A percentile compares a stretch with the other conserved stretches of the same genome.
These are phyloP conservation scores for Ramaria sp. DNA, from an alignment of 768 basidiomycete genomes.

Conservation along the genomic window DNA sequence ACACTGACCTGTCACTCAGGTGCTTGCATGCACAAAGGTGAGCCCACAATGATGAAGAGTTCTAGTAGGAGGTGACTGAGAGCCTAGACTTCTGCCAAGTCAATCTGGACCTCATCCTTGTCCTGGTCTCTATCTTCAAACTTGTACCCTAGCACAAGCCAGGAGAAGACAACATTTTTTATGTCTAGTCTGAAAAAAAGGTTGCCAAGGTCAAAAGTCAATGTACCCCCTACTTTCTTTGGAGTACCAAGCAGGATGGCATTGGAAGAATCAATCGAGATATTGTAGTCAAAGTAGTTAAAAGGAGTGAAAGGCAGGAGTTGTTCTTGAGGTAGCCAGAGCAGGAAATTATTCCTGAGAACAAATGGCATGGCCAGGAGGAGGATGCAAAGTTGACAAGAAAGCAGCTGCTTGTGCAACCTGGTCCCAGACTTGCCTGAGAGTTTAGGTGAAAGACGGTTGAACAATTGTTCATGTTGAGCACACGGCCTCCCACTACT, in stretches of 20 bases:
- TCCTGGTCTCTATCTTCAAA: conserved; percentile 28
- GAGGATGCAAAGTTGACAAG: conserved; percentile 18
- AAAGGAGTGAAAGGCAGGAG: conserved; percentile 38
- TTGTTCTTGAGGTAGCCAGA: conserved; percentile 12
- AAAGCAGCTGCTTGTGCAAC: conserved; percentile 71
- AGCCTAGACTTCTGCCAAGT: conserved; percentile 49
- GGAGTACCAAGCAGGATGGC: conserved; percentile 39
- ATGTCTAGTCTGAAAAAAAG: conserved; percentile 23
- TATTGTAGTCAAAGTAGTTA: conserved; percentile 56
- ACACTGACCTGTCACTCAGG: conserved; percentile 29
- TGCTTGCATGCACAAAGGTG: conserved; percentile 35
- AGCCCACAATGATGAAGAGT: neutral
- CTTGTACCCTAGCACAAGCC: conserved; percentile 49
- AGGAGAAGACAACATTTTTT: conserved; percentile 30
- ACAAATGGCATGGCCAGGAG: conserved; percentile 11
- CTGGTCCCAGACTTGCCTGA: conserved; percentile 72
- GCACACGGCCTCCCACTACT: conserved; percentile 69
- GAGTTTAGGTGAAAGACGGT: conserved; percentile 38
- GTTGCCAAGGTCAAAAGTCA: conserved; percentile 29
- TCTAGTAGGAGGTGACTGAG: conserved; percentile 39
- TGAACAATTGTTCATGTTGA: conserved; percentile 69
- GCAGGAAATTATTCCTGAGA: conserved; percentile 22
- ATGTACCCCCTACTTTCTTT: conserved; percentile 23
- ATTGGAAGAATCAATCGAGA: conserved; percentile 47
- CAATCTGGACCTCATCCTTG: conserved; percentile 34